Evolutionary conservation across 2,329 filamentous ascomycete genomes (phyloP).

Genomic region (Plectosphaerella plurivora): DNA sequence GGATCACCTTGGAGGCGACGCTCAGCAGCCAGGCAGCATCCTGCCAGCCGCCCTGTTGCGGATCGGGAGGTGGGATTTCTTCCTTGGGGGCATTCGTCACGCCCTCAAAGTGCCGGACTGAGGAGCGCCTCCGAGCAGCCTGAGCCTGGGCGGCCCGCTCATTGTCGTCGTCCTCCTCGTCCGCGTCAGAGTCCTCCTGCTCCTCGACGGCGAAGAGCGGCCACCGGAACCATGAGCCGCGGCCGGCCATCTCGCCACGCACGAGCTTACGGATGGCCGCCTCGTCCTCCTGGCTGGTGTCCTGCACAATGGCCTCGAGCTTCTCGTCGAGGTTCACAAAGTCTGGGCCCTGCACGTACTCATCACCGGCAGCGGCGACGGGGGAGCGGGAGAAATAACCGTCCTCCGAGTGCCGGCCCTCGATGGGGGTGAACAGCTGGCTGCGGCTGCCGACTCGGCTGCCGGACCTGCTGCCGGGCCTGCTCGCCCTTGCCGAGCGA

Average conservation of each 20-base stretch:
- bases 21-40: slow-evolving; percentile 66
- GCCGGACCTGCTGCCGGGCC: slow-evolving; percentile 38
- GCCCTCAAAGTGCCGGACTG: slow-evolving; percentile 33
- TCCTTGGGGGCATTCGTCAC: slow-evolving; percentile 37
- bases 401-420: slow-evolving; percentile 26
- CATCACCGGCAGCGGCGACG: slow-evolving; percentile 20
- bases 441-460: slow-evolving; percentile 42
- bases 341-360: slow-evolving; percentile 48
- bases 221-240: slow-evolving; percentile 60
- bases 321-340: slow-evolving; percentile 60
- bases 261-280: slow-evolving; percentile 54
- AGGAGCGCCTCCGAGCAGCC: slow-evolving; percentile 23
- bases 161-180: slow-evolving; percentile 29
- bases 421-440: slow-evolving; percentile 40
- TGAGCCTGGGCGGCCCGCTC: slow-evolving; percentile 20
- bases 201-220: slow-evolving; percentile 60
- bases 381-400: slow-evolving; percentile 34
- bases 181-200: slow-evolving; percentile 44
- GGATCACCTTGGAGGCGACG: slow-evolving; percentile 58
- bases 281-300: slow-evolving; percentile 52
- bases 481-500: slow-evolving; percentile 14
- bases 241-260: slow-evolving; percentile 43
- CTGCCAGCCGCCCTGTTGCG: slow-evolving; percentile 58
- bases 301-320: slow-evolving; percentile 48
- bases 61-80: slow-evolving; percentile 40